Evolutionary conservation across 371 early-diverging fungal genomes (phyloP).

Genomic region (Mucor lusitanicus): DNA sequence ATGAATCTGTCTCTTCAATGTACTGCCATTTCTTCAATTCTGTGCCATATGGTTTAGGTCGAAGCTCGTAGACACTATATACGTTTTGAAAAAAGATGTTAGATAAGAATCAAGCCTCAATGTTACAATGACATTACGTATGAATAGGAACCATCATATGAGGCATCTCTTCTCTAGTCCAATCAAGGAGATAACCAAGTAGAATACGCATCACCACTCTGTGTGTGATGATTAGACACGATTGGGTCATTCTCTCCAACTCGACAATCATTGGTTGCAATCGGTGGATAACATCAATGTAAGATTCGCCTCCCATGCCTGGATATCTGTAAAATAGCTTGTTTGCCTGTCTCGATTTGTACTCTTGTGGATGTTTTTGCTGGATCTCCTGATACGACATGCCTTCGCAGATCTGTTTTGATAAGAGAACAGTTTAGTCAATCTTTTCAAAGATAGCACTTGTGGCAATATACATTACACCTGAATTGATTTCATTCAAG

Average conservation of each 20-base stretch:
- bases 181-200: conserved; percentile 74
- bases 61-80: conserved; percentile 47
- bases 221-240: conserved; percentile 77
- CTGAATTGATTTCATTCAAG: conserved; percentile 85
- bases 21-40: conserved; percentile 62
- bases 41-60: conserved; percentile 85
- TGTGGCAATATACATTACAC: conserved; percentile 36
- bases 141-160: conserved; percentile 59
- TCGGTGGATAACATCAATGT: conserved; percentile 84
- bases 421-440: not conserved
- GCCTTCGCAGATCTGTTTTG: conserved; percentile 43
- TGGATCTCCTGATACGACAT: conserved; percentile 73
- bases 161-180: conserved; percentile 72
- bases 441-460: not conserved
- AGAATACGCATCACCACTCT: conserved; percentile 80
- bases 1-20: conserved; percentile 53
- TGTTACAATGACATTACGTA: conserved; percentile 32
- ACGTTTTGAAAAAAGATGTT: not conserved
- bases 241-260: conserved; percentile 78
- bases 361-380: conserved; percentile 69
- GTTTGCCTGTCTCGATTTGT: conserved; percentile 60
- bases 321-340: conserved; percentile 86
- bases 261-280: conserved; percentile 83
- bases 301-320: conserved; percentile 85
- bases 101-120: not conserved